A percentile compares a stretch with the other conserved stretches of the same genome.
phyloP scores from a whole-genome alignment of 495 filamentous ascomycete genomes.

The Annulohypoxylon nitens region DNA sequence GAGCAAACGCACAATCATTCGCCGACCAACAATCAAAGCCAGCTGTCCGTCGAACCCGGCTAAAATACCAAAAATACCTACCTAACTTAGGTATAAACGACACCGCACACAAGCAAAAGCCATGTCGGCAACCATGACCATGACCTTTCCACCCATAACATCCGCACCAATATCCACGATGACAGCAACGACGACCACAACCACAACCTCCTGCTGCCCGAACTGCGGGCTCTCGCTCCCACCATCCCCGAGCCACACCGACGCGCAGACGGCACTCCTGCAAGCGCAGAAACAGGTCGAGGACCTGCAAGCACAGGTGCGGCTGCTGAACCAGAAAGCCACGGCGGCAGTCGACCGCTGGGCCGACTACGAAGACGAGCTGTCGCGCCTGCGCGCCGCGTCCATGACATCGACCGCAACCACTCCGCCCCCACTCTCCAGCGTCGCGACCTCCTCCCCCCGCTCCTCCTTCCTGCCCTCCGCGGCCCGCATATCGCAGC shows the following conservation, averaged over 20 bases:
- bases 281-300: slow-evolving; percentile 76
- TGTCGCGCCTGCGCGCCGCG: slow-evolving; percentile 71
- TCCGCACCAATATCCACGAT: slow-evolving; percentile 29
- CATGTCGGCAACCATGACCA: slow-evolving; percentile 46
- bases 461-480: slow-evolving; percentile 59
- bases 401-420: slow-evolving; percentile 49
- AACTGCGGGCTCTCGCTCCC: slow-evolving; percentile 49
- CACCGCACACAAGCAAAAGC: slow-evolving; percentile 27
- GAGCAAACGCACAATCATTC: slow-evolving; percentile 17
- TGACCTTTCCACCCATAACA: slow-evolving; percentile 39
- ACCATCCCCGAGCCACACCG: slow-evolving; percentile 50
- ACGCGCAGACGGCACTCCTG: slow-evolving; percentile 63
- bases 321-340: slow-evolving; percentile 79
- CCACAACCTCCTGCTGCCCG: slow-evolving; percentile 46
- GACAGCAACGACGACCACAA: slow-evolving; percentile 25
- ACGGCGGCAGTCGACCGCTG: slow-evolving; percentile 82
- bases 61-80: slow-evolving; percentile 2
- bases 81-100: slow-evolving; percentile 13
- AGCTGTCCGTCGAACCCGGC: slow-evolving; percentile 4
- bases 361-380: slow-evolving; percentile 95
- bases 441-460: slow-evolving; percentile 47
- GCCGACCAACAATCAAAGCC: slow-evolving; percentile 6
- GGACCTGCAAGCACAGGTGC: slow-evolving; percentile 86
- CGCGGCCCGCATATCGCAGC: slow-evolving; percentile 71
- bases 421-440: slow-evolving; percentile 22